Conservation (phyloP, 2,329 filamentous ascomycete species). For the Aspergillus udagawae region DNA sequence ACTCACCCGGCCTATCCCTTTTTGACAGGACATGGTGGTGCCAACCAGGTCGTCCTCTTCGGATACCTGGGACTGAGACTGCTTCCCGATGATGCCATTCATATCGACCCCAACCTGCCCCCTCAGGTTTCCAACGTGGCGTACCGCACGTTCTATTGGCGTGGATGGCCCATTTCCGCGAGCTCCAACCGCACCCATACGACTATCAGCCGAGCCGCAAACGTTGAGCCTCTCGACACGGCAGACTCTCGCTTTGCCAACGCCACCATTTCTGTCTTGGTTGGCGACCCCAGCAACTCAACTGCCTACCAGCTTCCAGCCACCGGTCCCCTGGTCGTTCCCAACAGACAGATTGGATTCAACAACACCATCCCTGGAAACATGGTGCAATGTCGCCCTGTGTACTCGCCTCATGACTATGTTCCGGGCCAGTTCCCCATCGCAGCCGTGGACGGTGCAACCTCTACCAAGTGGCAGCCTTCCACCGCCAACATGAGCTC, state of each 20-base stretch:
- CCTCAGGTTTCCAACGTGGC: constrained; percentile 59
- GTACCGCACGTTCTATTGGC: constrained; percentile 64
- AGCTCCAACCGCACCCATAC: constrained; percentile 63
- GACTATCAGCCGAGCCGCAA: constrained; percentile 51
- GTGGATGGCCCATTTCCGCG: constrained; percentile 60
- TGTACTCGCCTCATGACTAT: constrained; percentile 45
- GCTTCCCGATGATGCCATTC: constrained; percentile 54
- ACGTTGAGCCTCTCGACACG: constrained; percentile 42
- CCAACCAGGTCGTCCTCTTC: constrained; percentile 63
- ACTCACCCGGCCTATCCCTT: constrained; percentile 68
- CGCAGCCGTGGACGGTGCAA: constrained; percentile 62
- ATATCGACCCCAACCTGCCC: constrained; percentile 62
- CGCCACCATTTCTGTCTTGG: constrained; percentile 55
- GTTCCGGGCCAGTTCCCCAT: constrained; percentile 66
- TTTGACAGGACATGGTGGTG: constrained; percentile 66
- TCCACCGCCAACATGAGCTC: constrained; percentile 48
- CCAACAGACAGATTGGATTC: constrained; percentile 56
- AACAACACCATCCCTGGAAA: constrained; percentile 56
- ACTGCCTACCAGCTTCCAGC: constrained; percentile 45
- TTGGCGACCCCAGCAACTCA: constrained; percentile 45
- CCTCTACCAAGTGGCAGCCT: constrained; percentile 66
- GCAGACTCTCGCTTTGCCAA: constrained; percentile 54
- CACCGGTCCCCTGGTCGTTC: constrained; percentile 51
- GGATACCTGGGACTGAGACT: constrained; percentile 64
- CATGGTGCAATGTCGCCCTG: constrained; percentile 60